Base-by-base conservation (phyloP, 129 eudicot genomes). In the Tanacetum coccineum region DNA sequence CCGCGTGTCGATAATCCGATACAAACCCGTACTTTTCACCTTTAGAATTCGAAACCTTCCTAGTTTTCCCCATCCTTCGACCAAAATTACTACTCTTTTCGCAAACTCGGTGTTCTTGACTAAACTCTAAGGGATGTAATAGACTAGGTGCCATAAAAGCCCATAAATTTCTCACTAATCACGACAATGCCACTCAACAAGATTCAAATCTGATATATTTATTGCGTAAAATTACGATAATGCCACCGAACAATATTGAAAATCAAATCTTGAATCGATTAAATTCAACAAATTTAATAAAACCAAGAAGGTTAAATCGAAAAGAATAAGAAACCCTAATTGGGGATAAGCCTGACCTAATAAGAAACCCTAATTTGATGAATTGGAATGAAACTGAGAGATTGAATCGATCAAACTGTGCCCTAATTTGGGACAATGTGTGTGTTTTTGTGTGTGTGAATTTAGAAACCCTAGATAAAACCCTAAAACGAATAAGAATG, bases 141-240 rank as follows among this genome's bases (percentile, higher is more conserved):
- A 84, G 68, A 75, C 76, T 70, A 20, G 91, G 95, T 74, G 95
- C 87, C 95, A 87, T 87, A 79, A 81, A 74, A 77, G n/a, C n/a
- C 72, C 72, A 80, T 36, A 9, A 54, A 13, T 49, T 58, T 20
- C 42, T 56, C 2, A 36, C 9, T 6, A 36, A 36, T 36, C 6
- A 36, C 40, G 7, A 36, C 6, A 58, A 21, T 54, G 25, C 28
- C 32, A 18, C 60, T 20, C 28, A 9, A 54, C 22, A 54, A 22
- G 9, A 13, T 49, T 58, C 40, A 14, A 25, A 25, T 19, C 40
- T 55, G 10, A 18, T 9, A 13, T 21, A 4, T 30, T 3, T 30
- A n/a, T n/a, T n/a, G n/a, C n/a, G n/a, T n/a, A n/a, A n/a, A n/a
- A 30, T 30, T 30, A 30, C 36, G 36, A 30, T 30, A 30, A 30